phyloP scores from a whole-genome alignment of 495 filamentous ascomycete genomes.

The Aspergillus indologenus region DNA sequence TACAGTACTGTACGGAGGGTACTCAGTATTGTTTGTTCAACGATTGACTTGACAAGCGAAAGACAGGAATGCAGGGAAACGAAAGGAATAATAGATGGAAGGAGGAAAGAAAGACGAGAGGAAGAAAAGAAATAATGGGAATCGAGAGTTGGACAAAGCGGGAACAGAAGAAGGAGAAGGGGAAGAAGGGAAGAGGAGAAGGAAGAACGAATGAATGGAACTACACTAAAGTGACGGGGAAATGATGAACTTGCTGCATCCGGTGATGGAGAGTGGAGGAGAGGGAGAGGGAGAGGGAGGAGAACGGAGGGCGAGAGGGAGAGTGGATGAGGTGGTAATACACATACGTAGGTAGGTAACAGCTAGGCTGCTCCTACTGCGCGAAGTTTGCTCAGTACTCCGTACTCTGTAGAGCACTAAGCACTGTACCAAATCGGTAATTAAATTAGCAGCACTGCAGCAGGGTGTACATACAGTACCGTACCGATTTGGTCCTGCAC shows the following conservation, averaged over 20 bases:
- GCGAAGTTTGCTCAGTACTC: too few relatives aligned
- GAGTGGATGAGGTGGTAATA: not conserved
- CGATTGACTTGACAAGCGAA: conserved; percentile 11
- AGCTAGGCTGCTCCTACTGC: too few relatives aligned
- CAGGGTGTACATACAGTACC: too few relatives aligned
- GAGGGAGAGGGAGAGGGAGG: conserved; percentile 5
- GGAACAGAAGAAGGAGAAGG: conserved; percentile 15
- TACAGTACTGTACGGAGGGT: too few relatives aligned
- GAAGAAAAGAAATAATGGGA: conserved; percentile 7
- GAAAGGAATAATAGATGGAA: conserved; percentile 10
- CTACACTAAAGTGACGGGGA: conserved; percentile 3
- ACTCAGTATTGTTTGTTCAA: not conserved
- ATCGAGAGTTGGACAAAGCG: not conserved
- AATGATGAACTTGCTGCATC: not conserved
- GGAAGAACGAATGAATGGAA: conserved; percentile 9
- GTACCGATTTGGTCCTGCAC: too few relatives aligned
- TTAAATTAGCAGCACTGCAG: too few relatives aligned
- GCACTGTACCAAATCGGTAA: too few relatives aligned
- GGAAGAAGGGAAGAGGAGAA: conserved; percentile 13
- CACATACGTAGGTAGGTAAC: conserved; percentile 8
- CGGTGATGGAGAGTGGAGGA: not conserved
- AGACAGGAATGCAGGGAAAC: conserved; percentile 13
- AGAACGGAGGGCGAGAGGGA: conserved; percentile 2
- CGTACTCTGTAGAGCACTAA: conserved; percentile 5
- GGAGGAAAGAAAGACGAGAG: conserved; percentile 12